Percentiles rank a stretch among this genome's conserved stretches.
Conservation (phyloP, 176 grass and related monocot genomes). For the Zea luxurians region DNA sequence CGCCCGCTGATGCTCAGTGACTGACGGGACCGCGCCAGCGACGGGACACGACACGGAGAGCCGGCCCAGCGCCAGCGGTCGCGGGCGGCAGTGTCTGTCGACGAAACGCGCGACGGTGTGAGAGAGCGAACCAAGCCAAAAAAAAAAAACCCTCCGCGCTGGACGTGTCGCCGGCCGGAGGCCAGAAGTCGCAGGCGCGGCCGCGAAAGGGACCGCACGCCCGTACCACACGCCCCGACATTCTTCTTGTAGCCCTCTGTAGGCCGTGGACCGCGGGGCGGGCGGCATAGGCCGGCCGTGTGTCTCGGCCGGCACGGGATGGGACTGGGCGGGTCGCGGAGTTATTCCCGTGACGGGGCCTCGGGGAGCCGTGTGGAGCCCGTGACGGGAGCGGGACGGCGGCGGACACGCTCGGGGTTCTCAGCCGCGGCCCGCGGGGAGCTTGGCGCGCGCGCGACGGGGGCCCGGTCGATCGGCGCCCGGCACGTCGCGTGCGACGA, state of each 20-base stretch:
- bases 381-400: background rate
- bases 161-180: background rate
- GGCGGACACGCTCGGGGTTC: background rate
- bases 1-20: background rate
- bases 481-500: constrained; percentile 1
- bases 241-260: constrained; percentile 44
- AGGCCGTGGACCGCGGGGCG: constrained; percentile 21
- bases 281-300: constrained; percentile 17
- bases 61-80: background rate
- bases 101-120: background rate
- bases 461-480: background rate
- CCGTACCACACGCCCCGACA: constrained; percentile 23
- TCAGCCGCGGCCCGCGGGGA: background rate
- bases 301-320: background rate
- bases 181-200: background rate
- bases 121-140: background rate
- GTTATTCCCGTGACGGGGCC: constrained; percentile 28
- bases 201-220: constrained; percentile 26
- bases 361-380: constrained; percentile 33
- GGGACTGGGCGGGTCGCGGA: constrained; percentile 4
- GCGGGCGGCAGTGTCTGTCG: no score
- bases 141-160: no score
- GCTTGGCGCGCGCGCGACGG: background rate
- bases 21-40: constrained; percentile 10
- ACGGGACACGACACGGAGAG: constrained; percentile 23